Base-by-base conservation (phyloP, 208 protist species). In the Polymyxa betae region DNA sequence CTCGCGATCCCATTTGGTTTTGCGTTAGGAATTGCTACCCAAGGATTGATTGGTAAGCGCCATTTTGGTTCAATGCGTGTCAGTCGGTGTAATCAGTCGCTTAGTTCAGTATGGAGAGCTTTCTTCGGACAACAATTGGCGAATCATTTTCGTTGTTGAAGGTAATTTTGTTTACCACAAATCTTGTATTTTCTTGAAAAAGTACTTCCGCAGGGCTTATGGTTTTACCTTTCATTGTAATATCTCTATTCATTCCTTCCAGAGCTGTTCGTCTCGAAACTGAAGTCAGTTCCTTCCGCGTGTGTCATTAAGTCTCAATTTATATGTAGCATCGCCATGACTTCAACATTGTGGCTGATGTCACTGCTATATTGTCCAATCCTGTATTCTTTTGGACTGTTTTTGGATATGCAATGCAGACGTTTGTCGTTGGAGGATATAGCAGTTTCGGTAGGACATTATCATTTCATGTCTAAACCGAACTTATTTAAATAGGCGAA, bases 61-160 rank as follows among this genome's bases (percentile, higher is more conserved):
- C 72, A 43, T 40, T 82, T 43, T 5, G 35, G 12, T n/a, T n/a
- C n/a, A n/a, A n/a, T n/a, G n/a, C n/a, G n/a, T n/a, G n/a, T n/a
- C n/a, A n/a, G n/a, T n/a, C n/a, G n/a, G n/a, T n/a, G n/a, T n/a
- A n/a, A n/a, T n/a, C n/a, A n/a, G n/a, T n/a, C n/a, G n/a, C n/a
- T n/a, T n/a, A n/a, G n/a, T n/a, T n/a, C n/a, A n/a, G n/a, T n/a
- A n/a, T n/a, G n/a, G n/a, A n/a, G n/a, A n/a, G n/a, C n/a, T n/a
- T n/a, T n/a, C n/a, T n/a, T n/a, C n/a, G n/a, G n/a, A n/a, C n/a
- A 82, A 82, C 40, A 82, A 82, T 43, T 82, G 72, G 72, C 72
- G 72, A 16, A 43, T 82, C 12, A 82, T 82, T 5, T 82, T 5
- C 10, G n/a, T 43, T n/a, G 72, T 82, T n/a, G 16, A 82, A 82